phyloP scores from a whole-genome alignment of 345 rosid genomes.

The Hypericum perforatum region DNA sequence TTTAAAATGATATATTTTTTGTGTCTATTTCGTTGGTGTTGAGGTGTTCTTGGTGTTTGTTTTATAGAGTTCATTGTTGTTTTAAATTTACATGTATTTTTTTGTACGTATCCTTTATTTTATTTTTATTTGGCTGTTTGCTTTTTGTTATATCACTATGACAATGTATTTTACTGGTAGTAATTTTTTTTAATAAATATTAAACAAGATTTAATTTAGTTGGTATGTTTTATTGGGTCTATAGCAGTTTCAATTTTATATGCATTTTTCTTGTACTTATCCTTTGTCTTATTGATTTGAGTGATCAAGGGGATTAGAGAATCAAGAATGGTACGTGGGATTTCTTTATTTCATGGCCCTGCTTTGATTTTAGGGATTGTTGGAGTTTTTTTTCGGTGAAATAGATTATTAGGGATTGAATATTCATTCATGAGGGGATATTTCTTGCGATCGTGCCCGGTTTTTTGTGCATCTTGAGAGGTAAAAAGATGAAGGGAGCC shows the following conservation, averaged over 20 bases:
- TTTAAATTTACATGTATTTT: too few relatives aligned
- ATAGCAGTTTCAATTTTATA: not conserved
- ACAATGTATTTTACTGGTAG: too few relatives aligned
- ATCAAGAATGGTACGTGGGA: slow-evolving; percentile 4
- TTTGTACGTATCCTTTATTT: too few relatives aligned
- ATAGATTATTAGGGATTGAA: slow-evolving; percentile 26
- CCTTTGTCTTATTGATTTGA: slow-evolving; percentile 17
- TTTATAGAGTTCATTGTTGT: too few relatives aligned
- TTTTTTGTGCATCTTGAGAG: slow-evolving; percentile 33
- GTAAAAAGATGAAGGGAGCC: slow-evolving; percentile 27
- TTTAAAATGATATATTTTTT: too few relatives aligned
- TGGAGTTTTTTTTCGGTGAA: slow-evolving; percentile 34
- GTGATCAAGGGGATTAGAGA: slow-evolving; percentile 25
- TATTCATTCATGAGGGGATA: slow-evolving; percentile 15
- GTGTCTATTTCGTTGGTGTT: too few relatives aligned
- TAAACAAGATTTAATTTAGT: too few relatives aligned
- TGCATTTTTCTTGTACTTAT: slow-evolving; percentile 6
- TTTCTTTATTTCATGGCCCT: slow-evolving; percentile 13
- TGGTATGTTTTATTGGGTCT: too few relatives aligned
- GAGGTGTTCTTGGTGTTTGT: too few relatives aligned
- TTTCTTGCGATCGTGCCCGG: slow-evolving; percentile 29
- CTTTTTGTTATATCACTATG: too few relatives aligned
- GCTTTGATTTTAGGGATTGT: slow-evolving; percentile 46
- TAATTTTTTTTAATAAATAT: too few relatives aligned
- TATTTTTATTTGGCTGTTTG: too few relatives aligned